phyloP scores from a whole-genome alignment of 208 protist species.

The Trypanosomatidae sp. region DNA sequence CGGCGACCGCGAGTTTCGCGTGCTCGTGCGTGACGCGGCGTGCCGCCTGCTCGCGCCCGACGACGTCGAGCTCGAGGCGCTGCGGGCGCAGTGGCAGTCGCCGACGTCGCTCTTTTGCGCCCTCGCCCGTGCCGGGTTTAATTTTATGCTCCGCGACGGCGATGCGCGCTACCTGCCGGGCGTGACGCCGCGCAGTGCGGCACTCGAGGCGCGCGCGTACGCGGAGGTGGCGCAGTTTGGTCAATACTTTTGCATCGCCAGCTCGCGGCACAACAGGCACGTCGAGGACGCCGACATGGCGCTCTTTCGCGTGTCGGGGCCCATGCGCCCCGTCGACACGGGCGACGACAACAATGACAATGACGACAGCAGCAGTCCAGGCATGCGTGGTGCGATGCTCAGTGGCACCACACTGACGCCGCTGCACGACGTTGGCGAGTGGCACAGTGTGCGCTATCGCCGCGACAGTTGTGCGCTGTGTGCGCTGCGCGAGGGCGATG shows the following conservation, averaged over 20 bases:
- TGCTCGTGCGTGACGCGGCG: constrained; percentile 58
- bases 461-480: constrained; percentile 43
- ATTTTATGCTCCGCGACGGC: constrained; percentile 68
- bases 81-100: constrained; percentile 50
- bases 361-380: background rate
- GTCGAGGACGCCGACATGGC: constrained; percentile 82
- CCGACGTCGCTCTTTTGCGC: constrained; percentile 69
- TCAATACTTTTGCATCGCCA: constrained; percentile 61
- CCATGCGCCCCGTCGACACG: constrained; percentile 11
- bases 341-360: constrained; percentile 29
- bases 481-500: constrained; percentile 36
- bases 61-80: constrained; percentile 46
- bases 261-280: constrained; percentile 68
- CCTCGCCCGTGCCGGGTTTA: constrained; percentile 75
- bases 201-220: constrained; percentile 75
- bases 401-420: background rate
- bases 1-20: constrained; percentile 79
- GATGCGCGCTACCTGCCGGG: constrained; percentile 57
- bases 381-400: constrained; percentile 2
- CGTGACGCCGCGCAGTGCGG: constrained; percentile 51
- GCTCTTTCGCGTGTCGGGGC: constrained; percentile 77
- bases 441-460: constrained; percentile 71
- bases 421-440: constrained; percentile 13
- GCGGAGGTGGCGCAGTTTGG: constrained; percentile 81
- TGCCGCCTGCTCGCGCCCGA: constrained; percentile 75